Evolutionary conservation across 257 asterid genomes (phyloP), one percentile per base, ranked within the genome.

Genomic region (Nicotiana paniculata): DNA sequence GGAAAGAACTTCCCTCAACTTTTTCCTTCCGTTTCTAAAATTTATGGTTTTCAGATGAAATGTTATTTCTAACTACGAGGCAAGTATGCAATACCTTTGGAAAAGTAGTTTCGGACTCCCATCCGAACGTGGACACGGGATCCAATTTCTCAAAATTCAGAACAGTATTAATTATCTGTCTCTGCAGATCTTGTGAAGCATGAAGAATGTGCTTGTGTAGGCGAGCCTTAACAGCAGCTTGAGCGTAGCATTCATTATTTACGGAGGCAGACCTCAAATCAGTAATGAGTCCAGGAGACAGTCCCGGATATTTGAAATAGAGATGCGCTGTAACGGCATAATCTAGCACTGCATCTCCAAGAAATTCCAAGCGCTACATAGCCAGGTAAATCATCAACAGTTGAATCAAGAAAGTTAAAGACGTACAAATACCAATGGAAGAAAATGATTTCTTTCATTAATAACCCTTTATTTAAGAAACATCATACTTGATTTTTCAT

Each of bases 221-320:
- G 24, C 85, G 90, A 1, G 86, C 91, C 90, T 87, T 91, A 17
- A 95, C 58, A 6, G 98, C 91, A 6, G 96, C 85, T 6, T 65
- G 89, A 11, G 97, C 94, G 72, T 95, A 95, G 80, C 95, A 90
- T 30, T 91, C 93, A 16, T 95, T 95, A 84, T 93, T 93, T 74
- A 92, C 98, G 3, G 98, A 92, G n/a, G 97, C 93, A 0, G 99
- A 92, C 81, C 99, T 89, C 24, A 95, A 88, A 89, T 95, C 96
- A 2, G 99, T 95, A 57, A 95, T 87, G 37, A 90, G 81, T 15
- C 96, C 97, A 0, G 98, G 98, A 58, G 97, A 89, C 5, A 90
- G 80, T 35, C 90, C 92, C 0, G 94, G 96, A 84, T 92, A 79
- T 62, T 87, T 82, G 6, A 57, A 39, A 83, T 90, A 95, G 6